Base-by-base conservation (phyloP, 139 green algal genomes). In the Cymbomonas tetramitiformis region DNA sequence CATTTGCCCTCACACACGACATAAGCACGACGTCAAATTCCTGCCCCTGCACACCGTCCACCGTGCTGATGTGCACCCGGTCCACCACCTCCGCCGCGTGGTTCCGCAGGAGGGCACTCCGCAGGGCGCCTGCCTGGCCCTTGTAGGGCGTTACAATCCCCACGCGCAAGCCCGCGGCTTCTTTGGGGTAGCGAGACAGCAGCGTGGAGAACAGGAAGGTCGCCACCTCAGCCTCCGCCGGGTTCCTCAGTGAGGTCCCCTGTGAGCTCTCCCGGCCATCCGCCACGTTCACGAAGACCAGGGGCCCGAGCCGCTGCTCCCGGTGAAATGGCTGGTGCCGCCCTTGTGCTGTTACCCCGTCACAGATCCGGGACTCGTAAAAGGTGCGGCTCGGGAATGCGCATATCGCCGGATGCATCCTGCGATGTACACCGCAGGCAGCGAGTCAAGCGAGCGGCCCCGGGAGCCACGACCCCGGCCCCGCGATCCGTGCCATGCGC, bases 111-210 rank as follows among this genome's bases (percentile, higher is more conserved):
- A n/a, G n/a, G n/a, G n/a, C n/a, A n/a, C n/a, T n/a, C n/a, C n/a
- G n/a, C n/a, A n/a, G n/a, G n/a, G n/a, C n/a, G n/a, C n/a, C n/a
- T n/a, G n/a, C n/a, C 74, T 94, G 84, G 1, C 79, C 78, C 72
- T 90, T 88, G 79, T 95, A 95, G 0, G 86, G 85, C 6, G 79
- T 88, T 61, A 95, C 93, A 63, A 95, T 64, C 4, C 66, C 87
- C 7, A 94, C 71, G n/a, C 65, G 60, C 9, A 70, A 50, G 12
- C 53, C 64, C 8, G 31, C 54, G 6, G 56, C 49, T 44, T 89
- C 67, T n/a, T 76, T 34, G 1, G 83, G 74, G 61, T 79, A 73
- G 3, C 60, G 46, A n/a, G 60, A 30, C 26, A 71, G 44, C 40
- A 82, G 63, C n/a, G 59, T 7, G 4, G n/a, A 49, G 49, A 73